Percentiles rank a stretch among this genome's conserved stretches.
phyloP scores from a whole-genome alignment of 1,284 basidiomycete species.

The Apiotrichum montevideense region DNA sequence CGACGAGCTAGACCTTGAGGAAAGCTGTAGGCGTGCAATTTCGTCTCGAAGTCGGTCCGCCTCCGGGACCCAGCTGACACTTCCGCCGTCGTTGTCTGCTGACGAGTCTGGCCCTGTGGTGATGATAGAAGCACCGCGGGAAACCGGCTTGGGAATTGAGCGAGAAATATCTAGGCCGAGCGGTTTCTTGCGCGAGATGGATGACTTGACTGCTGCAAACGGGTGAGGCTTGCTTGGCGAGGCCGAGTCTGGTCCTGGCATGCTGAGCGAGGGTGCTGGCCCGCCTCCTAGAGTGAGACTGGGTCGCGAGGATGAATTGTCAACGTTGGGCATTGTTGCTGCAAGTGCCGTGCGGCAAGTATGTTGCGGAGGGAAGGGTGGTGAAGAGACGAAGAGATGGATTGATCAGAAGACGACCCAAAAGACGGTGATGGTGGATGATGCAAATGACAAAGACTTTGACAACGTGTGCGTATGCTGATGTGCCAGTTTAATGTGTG shows the following conservation, averaged over 20 bases:
- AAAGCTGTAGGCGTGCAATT: slow-evolving; percentile 52
- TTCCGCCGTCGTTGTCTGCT: slow-evolving; percentile 11
- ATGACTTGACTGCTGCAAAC: slow-evolving; percentile 23
- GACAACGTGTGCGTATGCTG: no score
- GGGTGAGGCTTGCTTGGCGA: background rate
- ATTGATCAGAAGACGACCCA: background rate
- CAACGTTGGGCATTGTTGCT: slow-evolving; percentile 2
- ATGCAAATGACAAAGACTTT: no score
- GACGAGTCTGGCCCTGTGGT: slow-evolving; percentile 14
- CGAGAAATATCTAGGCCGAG: slow-evolving; percentile 40
- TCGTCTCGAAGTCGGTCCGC: slow-evolving; percentile 47
- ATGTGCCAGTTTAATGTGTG: no score
- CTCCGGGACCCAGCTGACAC: slow-evolving; percentile 44
- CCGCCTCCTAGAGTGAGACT: background rate
- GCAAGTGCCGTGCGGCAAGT: background rate
- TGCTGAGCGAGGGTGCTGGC: background rate
- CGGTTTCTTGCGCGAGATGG: slow-evolving; percentile 45
- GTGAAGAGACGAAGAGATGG: background rate
- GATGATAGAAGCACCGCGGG: slow-evolving; percentile 8
- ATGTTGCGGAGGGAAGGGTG: background rate
- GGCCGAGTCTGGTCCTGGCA: background rate
- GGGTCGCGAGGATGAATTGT: background rate
- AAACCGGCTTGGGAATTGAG: slow-evolving; percentile 33
- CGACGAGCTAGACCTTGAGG: slow-evolving; percentile 54
- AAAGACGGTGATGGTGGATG: no score